phyloP scores from a whole-genome alignment of 176 grass and related monocot genomes.

The Oryza glaberrima region DNA sequence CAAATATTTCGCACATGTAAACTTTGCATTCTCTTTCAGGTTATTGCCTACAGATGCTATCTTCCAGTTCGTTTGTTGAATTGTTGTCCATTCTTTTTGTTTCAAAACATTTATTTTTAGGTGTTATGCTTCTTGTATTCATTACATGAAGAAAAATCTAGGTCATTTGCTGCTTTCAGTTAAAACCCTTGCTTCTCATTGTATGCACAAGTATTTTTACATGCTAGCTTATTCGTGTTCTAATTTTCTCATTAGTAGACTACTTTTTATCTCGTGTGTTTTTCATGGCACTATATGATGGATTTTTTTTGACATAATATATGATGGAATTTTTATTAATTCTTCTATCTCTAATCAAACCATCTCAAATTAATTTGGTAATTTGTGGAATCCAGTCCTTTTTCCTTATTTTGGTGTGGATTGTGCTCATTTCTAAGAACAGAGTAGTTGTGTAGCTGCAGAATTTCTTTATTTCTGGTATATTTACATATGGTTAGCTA shows the following conservation, averaged over 20 bases:
- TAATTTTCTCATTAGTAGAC: neutral
- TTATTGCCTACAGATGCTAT: neutral
- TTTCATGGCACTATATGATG: neutral
- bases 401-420: neutral
- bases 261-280: neutral
- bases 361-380: neutral
- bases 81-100: neutral
- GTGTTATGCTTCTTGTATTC: neutral
- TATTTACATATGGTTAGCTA: neutral
- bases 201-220: too few relatives aligned
- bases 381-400: neutral
- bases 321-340: neutral
- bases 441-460: neutral
- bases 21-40: neutral
- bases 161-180: too few relatives aligned
- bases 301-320: neutral
- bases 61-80: neutral
- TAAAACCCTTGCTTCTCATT: neutral
- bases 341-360: neutral
- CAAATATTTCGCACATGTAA: neutral
- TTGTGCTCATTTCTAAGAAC: neutral
- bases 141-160: neutral
- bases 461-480: neutral
- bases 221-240: neutral
- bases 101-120: neutral